Base-by-base conservation (phyloP, 805 yeast genomes). In the Yamadazyma laniorum region DNA sequence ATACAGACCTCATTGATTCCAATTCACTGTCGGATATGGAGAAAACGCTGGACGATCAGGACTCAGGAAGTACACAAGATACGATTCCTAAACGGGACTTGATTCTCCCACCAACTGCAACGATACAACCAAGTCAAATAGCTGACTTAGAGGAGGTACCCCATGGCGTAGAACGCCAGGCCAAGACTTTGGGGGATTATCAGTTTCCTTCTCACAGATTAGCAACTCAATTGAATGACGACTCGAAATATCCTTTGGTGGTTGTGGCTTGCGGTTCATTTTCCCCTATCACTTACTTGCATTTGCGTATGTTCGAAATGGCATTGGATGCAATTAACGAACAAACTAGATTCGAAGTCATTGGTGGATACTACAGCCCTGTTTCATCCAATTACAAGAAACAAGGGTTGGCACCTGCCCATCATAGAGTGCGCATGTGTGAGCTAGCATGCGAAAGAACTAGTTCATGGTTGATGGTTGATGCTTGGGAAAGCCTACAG, bases 141-240 rank as follows among this genome's bases (percentile, higher is more conserved):
- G 98, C 97, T 0, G 96, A 90, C 55, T 72, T 93, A 42, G 99
- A 93, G 59, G 99, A 93, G 61, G 96, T 93, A 9, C 99, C 99
- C 0, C 90, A 85, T 51, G 97, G 98, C 1, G 78, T 93, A 37
- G 81, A 79, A 33, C 75, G 99, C 45, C 99, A 93, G 61, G 90
- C 98, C 1, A 79, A 77, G 44, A 65, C 63, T 9, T 61, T 90
- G 18, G 75, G 74, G 11, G 74, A 77, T 33, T 93, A 93, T 63
- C 60, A 69, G 40, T 93, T 93, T 61, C 99, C 99, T 2, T 77
- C 84, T 1, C 98, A 93, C 63, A 69, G 98, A 43, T 69, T 91
- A 37, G 82, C 86, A 21, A 77, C 80, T 17, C 73, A 74, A 38
- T 61, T 90, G 52, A 64, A 76, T 40, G 93, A 88, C 53, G 79